Percentiles rank a stretch among this genome's conserved stretches.
Conservation (phyloP, 1,284 basidiomycete genomes). For the Cryptococcus sp. region DNA sequence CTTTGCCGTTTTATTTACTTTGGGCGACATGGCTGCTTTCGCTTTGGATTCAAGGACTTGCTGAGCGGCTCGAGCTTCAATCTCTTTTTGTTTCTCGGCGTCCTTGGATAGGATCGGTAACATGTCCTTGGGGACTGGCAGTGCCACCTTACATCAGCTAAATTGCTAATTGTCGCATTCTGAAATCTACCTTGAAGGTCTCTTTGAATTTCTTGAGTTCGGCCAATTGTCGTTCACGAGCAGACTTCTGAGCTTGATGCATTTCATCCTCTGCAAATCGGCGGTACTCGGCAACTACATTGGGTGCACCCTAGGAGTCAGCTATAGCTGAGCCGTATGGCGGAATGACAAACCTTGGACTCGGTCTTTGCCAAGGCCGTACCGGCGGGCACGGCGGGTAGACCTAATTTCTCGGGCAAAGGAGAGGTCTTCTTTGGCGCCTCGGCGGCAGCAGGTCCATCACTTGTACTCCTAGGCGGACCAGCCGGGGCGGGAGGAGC, state of each 20-base stretch:
- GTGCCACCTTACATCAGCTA: constrained; percentile 63
- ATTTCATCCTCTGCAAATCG: constrained; percentile 87
- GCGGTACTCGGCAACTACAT: constrained; percentile 58
- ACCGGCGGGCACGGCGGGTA: constrained; percentile 2
- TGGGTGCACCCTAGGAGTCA: constrained; percentile 3
- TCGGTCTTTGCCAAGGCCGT: background rate
- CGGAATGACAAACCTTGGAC: constrained; percentile 1
- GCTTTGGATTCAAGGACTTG: constrained; percentile 9
- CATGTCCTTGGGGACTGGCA: constrained; percentile 89
- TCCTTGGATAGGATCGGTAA: constrained; percentile 89
- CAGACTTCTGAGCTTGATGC: constrained; percentile 86
- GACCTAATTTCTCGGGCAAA: background rate
- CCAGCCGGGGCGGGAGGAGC: constrained; percentile 6
- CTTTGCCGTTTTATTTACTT: background rate
- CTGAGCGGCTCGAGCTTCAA: constrained; percentile 70
- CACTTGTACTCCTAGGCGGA: constrained; percentile 18
- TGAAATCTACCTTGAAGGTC: constrained; percentile 72
- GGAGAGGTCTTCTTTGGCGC: constrained; percentile 6
- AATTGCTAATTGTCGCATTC: background rate
- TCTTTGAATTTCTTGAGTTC: constrained; percentile 89
- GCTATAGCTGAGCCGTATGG: constrained; percentile 1
- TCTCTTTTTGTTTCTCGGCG: constrained; percentile 75
- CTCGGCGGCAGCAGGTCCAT: constrained; percentile 7
- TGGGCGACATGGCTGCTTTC: constrained; percentile 1
- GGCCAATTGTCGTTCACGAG: constrained; percentile 58